A percentile compares a stretch with the other conserved stretches of the same genome.
These are phyloP conservation scores for Bonia amplexicaulis DNA, from an alignment of 176 grass and related monocot species.

Conservation along the genomic window DNA sequence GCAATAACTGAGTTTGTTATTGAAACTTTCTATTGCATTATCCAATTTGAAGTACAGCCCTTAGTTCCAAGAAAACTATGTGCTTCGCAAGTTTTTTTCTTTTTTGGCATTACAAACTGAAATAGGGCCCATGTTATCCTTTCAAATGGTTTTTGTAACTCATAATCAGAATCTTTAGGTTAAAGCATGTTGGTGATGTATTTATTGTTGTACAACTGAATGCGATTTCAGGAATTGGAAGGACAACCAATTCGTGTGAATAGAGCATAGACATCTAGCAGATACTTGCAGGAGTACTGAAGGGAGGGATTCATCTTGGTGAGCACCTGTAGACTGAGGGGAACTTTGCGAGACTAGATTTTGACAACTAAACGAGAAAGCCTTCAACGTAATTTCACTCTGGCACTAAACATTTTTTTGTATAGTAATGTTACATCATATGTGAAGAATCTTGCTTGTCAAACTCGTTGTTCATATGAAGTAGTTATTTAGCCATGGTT, in stretches of 20 bases:
- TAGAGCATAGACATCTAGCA: conserved; percentile 51
- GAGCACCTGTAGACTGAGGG: conserved; percentile 20
- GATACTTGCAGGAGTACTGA: background rate
- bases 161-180: background rate
- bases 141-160: background rate
- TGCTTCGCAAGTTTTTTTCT: background rate
- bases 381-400: background rate
- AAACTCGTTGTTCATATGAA: conserved; percentile 25
- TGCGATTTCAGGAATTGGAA: conserved; percentile 80
- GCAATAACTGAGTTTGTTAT: too few species aligned
- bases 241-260: conserved; percentile 96
- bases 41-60: too few species aligned
- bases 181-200: background rate
- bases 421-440: conserved; percentile 19
- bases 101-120: background rate
- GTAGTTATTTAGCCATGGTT: background rate
- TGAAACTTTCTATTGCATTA: too few species aligned
- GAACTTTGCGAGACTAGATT: conserved; percentile 14
- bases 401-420: conserved; percentile 11
- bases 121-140: background rate
- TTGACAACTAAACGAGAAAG: conserved; percentile 14
- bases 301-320: background rate
- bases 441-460: conserved; percentile 18
- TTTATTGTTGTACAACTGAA: conserved; percentile 20
- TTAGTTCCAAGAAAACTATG: background rate